Conservation (phyloP, 1,284 basidiomycete species). For the Tilletia indica region DNA sequence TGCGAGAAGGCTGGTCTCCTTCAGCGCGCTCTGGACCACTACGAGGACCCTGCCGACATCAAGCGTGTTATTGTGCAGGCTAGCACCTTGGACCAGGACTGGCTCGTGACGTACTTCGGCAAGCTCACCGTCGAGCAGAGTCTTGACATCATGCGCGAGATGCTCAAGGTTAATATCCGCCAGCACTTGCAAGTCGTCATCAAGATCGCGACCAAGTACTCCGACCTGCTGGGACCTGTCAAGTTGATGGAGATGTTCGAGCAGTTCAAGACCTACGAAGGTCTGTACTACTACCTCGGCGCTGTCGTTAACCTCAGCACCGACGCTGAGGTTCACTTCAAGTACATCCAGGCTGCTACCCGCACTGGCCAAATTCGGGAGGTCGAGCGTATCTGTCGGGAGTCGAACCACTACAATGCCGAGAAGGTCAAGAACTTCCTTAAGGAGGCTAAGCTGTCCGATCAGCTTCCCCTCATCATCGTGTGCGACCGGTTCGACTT, state of each 20-base stretch:
- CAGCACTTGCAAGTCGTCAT: constrained; percentile 96
- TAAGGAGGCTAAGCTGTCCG: constrained; percentile 86
- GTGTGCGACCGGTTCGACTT: constrained; percentile 99
- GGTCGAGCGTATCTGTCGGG: constrained; percentile 96
- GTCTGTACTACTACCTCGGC: constrained; percentile 95
- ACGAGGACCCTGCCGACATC: constrained; percentile 93
- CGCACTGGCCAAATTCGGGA: constrained; percentile 97
- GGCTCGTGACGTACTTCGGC: constrained; percentile 98
- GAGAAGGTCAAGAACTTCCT: constrained; percentile 99
- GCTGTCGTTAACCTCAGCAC: constrained; percentile 95
- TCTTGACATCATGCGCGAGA: constrained; percentile 92
- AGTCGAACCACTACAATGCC: constrained; percentile 95
- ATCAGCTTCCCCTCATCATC: constrained; percentile 98
- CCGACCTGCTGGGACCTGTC: constrained; percentile 92
- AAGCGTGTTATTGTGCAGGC: constrained; percentile 97
- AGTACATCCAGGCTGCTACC: constrained; percentile 99
- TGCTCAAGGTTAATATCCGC: constrained; percentile 94
- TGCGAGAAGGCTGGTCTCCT: constrained; percentile 97
- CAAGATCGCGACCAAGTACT: constrained; percentile 98
- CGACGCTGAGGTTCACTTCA: constrained; percentile 98
- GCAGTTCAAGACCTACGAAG: constrained; percentile 95
- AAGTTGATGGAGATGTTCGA: constrained; percentile 99
- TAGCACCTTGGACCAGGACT: constrained; percentile 80
- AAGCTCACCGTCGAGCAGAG: constrained; percentile 98
- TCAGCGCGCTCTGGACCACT: constrained; percentile 94